Evolutionary conservation across 1,139 yeast genomes (phyloP).

Genomic region (Taiozyma sp.): DNA sequence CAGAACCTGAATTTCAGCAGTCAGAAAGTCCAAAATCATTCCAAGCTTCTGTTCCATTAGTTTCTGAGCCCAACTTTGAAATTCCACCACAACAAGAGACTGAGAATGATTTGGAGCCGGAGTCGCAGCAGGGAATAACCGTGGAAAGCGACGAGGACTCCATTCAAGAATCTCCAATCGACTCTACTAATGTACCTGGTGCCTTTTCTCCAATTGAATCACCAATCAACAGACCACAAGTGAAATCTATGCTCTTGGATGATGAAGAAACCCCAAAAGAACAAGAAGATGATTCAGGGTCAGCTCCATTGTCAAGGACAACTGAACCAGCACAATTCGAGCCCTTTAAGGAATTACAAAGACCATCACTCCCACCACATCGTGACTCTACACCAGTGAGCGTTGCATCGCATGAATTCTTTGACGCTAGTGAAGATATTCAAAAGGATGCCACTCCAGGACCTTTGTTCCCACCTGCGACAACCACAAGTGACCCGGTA

Average conservation of each 20-base stretch:
- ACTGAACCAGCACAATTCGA: not conserved
- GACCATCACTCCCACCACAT: not conserved
- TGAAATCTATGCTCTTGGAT: not conserved
- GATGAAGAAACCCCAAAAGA: not conserved
- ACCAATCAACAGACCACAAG: not conserved
- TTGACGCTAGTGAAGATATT: conserved; percentile 12
- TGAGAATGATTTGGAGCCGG: not conserved
- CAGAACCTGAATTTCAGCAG: not conserved
- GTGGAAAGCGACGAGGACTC: not conserved
- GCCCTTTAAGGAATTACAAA: not conserved
- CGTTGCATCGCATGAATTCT: conserved; percentile 10
- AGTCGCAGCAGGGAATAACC: not conserved
- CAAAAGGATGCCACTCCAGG: not conserved
- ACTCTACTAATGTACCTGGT: not conserved
- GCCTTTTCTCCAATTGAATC: not conserved
- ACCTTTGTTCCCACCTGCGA: not conserved
- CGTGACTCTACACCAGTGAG: conserved; percentile 1
- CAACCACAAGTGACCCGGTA: not conserved
- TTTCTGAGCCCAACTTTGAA: not conserved
- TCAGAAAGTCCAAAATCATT: not conserved
- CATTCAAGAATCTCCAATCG: not conserved
- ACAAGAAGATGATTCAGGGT: not conserved
- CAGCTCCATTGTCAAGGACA: not conserved
- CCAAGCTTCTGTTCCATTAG: not conserved
- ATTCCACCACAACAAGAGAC: not conserved